These are phyloP conservation scores for Citrullus colocynthis DNA, from an alignment of 306 rosid genomes.

Conservation along the genomic window DNA sequence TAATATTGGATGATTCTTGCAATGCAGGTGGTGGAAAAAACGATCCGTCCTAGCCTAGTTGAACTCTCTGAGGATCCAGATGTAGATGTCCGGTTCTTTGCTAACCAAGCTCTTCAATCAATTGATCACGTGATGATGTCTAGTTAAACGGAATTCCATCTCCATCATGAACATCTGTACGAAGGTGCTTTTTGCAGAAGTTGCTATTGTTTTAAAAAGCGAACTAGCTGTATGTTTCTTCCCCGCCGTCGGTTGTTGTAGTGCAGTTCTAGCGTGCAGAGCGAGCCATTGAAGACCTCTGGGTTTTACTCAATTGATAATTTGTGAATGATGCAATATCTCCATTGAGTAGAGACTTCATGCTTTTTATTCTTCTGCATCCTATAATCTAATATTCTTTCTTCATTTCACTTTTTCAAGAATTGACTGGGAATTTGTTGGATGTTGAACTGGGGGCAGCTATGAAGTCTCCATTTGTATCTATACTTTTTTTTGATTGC, in stretches of 20 bases:
- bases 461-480: constrained; percentile 5
- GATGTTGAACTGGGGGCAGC: neutral
- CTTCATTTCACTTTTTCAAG: constrained; percentile 1
- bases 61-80: constrained; percentile 96
- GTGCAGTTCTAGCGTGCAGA: constrained; percentile 5
- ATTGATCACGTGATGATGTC: constrained; percentile 83
- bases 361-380: constrained; percentile 1
- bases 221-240: constrained; percentile 10
- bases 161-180: neutral
- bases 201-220: neutral
- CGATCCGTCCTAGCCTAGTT: constrained; percentile 73
- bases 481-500: constrained; percentile 7
- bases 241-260: neutral
- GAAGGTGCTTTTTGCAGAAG: constrained; percentile 8
- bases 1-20: neutral
- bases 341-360: neutral
- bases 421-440: constrained; percentile 1
- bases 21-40: constrained; percentile 74
- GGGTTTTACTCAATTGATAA: neutral
- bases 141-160: constrained; percentile 26
- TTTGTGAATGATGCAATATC: neutral
- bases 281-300: neutral
- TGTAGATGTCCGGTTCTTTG: constrained; percentile 79
- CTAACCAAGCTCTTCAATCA: constrained; percentile 83
- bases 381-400: constrained; percentile 7